These are phyloP conservation scores for Alternaria triticina DNA, from an alignment of 2,329 filamentous ascomycete genomes.

Conservation along the genomic window DNA sequence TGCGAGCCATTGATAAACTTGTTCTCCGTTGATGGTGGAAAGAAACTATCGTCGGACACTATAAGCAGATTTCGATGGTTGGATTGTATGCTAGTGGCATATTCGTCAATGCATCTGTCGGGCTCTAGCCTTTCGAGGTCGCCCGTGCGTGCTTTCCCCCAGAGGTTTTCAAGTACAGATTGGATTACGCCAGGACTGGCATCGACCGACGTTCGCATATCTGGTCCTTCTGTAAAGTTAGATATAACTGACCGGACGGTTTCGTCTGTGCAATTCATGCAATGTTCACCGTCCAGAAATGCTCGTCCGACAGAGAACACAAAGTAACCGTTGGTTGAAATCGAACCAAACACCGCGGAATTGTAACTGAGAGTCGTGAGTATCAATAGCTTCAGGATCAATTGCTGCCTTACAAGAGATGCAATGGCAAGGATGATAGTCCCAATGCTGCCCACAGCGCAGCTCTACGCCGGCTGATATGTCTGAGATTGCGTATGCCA, in stretches of 20 bases:
- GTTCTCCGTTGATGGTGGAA: background rate
- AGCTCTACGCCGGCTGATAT: background rate
- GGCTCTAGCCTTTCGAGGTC: conserved; percentile 5
- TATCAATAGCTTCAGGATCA: background rate
- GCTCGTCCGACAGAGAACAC: background rate
- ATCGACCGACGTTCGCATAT: too few relatives aligned
- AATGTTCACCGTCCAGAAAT: background rate
- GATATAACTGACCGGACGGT: conserved; percentile 4
- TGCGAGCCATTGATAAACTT: background rate
- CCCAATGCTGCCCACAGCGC: conserved; percentile 20
- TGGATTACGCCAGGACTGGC: background rate
- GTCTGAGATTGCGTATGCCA: conserved; percentile 22
- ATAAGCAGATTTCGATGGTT: conserved; percentile 20
- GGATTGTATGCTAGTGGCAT: conserved; percentile 18
- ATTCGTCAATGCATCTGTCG: conserved; percentile 22
- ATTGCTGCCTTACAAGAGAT: conserved; percentile 16
- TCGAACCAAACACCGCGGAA: conserved; percentile 30
- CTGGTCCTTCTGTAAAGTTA: background rate
- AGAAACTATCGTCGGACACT: conserved; percentile 5
- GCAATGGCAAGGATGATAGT: conserved; percentile 25
- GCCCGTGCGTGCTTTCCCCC: background rate
- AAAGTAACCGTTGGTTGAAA: conserved; percentile 20
- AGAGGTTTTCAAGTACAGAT: background rate
- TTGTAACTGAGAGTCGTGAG: conserved; percentile 27
- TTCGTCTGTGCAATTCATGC: background rate